These are phyloP conservation scores for Fusarium dimerum DNA, from an alignment of 2,329 filamentous ascomycete genomes.

Conservation along the genomic window DNA sequence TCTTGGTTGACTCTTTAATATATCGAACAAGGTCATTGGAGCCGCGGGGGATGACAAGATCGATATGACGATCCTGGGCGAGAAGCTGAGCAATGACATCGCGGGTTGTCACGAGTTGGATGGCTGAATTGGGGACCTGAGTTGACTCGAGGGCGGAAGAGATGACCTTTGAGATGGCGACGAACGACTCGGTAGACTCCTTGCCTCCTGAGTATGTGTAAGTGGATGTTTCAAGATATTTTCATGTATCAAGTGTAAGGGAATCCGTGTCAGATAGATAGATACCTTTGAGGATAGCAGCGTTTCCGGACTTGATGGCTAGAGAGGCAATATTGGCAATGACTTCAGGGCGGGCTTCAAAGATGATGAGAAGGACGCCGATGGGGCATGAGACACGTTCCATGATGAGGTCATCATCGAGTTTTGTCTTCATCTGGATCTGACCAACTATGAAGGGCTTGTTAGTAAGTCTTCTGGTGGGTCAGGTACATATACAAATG, in stretches of 20 bases:
- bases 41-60: conserved; percentile 91
- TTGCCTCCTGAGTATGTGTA: conserved; percentile 67
- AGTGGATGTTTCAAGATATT: background rate
- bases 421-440: conserved; percentile 76
- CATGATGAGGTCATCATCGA: conserved; percentile 83
- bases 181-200: conserved; percentile 93
- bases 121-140: conserved; percentile 77
- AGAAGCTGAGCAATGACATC: conserved; percentile 90
- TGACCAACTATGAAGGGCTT: conserved; percentile 65
- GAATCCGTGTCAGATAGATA: conserved; percentile 35
- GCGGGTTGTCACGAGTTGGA: conserved; percentile 92
- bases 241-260: background rate
- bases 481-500: background rate
- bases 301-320: conserved; percentile 95
- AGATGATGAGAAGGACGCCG: conserved; percentile 96
- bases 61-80: conserved; percentile 81
- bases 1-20: conserved; percentile 88
- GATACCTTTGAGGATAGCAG: conserved; percentile 91
- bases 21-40: conserved; percentile 87
- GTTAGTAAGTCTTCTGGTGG: background rate
- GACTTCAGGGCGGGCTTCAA: conserved; percentile 95
- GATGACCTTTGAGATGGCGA: conserved; percentile 84
- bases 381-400: conserved; percentile 93
- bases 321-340: conserved; percentile 97
- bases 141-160: conserved; percentile 73